Evolutionary conservation across 768 basidiomycete species (phyloP), one percentile per base, ranked within the genome.

Genomic region (Boletus huronensis): DNA sequence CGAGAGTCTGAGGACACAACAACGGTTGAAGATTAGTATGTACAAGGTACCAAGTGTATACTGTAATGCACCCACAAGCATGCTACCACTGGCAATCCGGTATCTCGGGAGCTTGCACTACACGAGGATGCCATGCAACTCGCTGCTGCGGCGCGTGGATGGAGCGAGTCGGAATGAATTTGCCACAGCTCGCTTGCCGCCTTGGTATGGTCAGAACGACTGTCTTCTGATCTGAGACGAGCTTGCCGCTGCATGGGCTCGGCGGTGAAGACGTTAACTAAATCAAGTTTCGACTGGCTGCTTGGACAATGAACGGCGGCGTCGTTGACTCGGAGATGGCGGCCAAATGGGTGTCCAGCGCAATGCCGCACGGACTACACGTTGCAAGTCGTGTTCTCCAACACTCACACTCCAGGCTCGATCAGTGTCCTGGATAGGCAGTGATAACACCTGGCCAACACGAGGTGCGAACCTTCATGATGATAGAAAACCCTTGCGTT

Each of bases 371-470:
- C 47, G 42, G 51, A 57, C 6, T 25, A 48, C 69, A 67, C 69
- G 69, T 59, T 40, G 43, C 25, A 17, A 9, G 38, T 55, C 49
- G 19, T 65, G 54, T 63, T 56, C 51, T 32, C 32, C 50, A 41
- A 28, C 51, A 42, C 53, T 48, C 56, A 45, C 46, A 43, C 44
- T 48, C 44, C 9, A 32, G 45, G 17, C 36, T 28, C 5, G 48
- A 21, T 5, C 48, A 55, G 48, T 48, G 28, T 49, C 64, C 48
- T 46, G 50, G 70, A 70, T 57, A 59, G 68, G 61, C 61, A 70
- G 58, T 59, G 61, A 69, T 70, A 56, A 61, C 69, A 28, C 66
- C 69, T 64, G 70, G 63, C 49, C 29, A 58, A 70, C 69, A 70
- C 57, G 69, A 70, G 69, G 70, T 11, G 23, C 34, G 36, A 34